Evolutionary conservation across 176 grass and related monocot species (phyloP), one percentile per base, ranked within the genome.

Genomic region (Eragrostis curvula): DNA sequence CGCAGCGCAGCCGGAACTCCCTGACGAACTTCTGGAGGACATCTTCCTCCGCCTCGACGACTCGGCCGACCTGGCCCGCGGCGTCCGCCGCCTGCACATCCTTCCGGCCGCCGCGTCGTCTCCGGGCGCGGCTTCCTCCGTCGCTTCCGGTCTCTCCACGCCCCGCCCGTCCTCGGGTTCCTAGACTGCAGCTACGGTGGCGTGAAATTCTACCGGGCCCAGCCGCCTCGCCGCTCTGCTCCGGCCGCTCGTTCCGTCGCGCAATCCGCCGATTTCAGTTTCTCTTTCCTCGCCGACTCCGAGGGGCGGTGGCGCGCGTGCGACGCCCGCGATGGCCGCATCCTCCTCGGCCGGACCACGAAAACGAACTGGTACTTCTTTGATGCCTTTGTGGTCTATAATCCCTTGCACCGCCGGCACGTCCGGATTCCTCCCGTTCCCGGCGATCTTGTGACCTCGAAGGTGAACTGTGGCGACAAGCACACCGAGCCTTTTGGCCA

Each of bases 11-110:
- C 69, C 45, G 14, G 9, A 2, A 1, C 53, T 59, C 53, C 73
- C 73, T 13, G 59, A 66, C 43, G 60, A 79, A 10, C 10, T 63
- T 0, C 59, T 62, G 13, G 74, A 29, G 42, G 57, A 63, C 0
- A 63, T 77, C 74, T 63, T 77, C 41, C 8, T 77, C 15, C 74
- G 15, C 57, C 57, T 77, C 74, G 41, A 63, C 41, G 40, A 39
- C 56, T 1, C 41, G 3, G 74, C 24, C 23, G 57, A 77, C 57
- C 57, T 63, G 41, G 57, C 42, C 41, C 74, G 74, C 41, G 24
- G 24, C 57, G 14, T 61, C 23, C 23, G 57, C 24, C 41, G 7
- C 74, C 74, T 63, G 56, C 74, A 9, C 57, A 16, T 12, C 24
- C n/a, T 63, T 77, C 71, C 57, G n/a, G n/a, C n/a, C n/a, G 24